Evolutionary conservation across 1,139 yeast genomes (phyloP), one percentile per base, ranked within the genome.

Genomic region (Diutina siamensis): DNA sequence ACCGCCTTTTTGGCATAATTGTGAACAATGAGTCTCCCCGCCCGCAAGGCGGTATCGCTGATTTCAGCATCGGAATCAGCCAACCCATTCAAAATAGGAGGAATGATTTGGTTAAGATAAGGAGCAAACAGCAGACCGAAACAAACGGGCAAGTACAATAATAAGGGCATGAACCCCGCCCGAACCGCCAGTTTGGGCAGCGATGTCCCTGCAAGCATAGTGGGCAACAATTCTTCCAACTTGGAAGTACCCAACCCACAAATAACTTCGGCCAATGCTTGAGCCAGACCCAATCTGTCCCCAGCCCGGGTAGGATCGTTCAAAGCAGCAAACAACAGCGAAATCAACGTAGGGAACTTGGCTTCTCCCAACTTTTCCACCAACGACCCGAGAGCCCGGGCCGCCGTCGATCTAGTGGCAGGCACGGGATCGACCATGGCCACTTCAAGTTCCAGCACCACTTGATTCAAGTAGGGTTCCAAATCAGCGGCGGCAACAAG

Each of bases 381-480:
- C 54, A 94, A 71, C 0, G 97, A 88, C 53, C 99, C 99, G 48
- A 94, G 71, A 0, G 98, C 98, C 65, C 97, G 81, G 22, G 97
- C 92, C 22, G 97, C 98, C 33, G 97, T 94, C 2, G 97, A 94
- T 61, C 98, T 79, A 0, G 98, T 92, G 41, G 83, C 86, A 34
- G 98, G 96, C 45, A 94, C 98, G 1, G 98, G 98, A 57, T 94
- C 99, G 48, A 94, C 97, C 95, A 94, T 89, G 1, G 97, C 95
- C 40, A 76, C 71, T 60, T 92, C 96, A 49, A 94, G 76, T 56
- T 88, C 97, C 13, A 78, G 74, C 44, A 89, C 83, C 55, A 94
- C 71, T 45, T 79, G 76, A 22, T 78, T 74, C 55, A 94, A 70
- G 63, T 94, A 92, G 25, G 97, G 97, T 49, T 78, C 67, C 51